Evolutionary conservation across 768 basidiomycete species (phyloP), one percentile per base, ranked within the genome.

Genomic region (Calocybe indica): DNA sequence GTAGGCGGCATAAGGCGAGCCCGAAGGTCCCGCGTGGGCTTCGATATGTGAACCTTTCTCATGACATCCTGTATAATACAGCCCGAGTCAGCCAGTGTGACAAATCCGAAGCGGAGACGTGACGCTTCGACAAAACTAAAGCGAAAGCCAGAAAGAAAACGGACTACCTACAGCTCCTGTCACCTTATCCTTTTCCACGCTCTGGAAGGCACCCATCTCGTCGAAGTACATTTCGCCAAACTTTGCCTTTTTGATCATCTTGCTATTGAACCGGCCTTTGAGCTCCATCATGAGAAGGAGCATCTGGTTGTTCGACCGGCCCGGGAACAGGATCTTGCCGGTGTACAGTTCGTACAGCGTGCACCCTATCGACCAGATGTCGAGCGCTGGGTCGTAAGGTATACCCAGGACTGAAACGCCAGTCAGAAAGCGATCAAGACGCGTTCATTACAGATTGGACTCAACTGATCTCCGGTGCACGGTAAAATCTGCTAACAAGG

Each of bases 231-330:
- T 67, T 43, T 91, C 85, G 1, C 89, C 91, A 66, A 98, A 97
- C 61, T 87, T 85, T 1, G 89, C 89, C 61, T 87, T 92, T 70
- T 95, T 96, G 65, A 98, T 87, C 82, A 92, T 83, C 67, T 92
- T 92, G 53, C 80, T 75, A 60, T 92, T 94, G 70, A 98, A 89
- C 42, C 92, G 78, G 33, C 96, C 94, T 64, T 91, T 94, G 49
- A 96, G 74, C 64, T 98, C 95, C 93, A 97, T 97, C 88, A 97
- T 96, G 48, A 90, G 80, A 47, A 92, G 74, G 13, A 98, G 73
- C 95, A 98, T 98, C 59, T 98, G 94, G 60, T 96, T 96, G 67
- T 99, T 98, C 12, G 90, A 90, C 35, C 92, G 82, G 9, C 95
- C 95, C 0, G 96, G 96, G 65, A 98, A 92, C 36, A 99, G 81